A percentile compares a stretch with the other conserved stretches of the same genome.
These are phyloP conservation scores for Fusarium keratoplasticum DNA, from an alignment of 2,329 filamentous ascomycete genomes.

Conservation along the genomic window DNA sequence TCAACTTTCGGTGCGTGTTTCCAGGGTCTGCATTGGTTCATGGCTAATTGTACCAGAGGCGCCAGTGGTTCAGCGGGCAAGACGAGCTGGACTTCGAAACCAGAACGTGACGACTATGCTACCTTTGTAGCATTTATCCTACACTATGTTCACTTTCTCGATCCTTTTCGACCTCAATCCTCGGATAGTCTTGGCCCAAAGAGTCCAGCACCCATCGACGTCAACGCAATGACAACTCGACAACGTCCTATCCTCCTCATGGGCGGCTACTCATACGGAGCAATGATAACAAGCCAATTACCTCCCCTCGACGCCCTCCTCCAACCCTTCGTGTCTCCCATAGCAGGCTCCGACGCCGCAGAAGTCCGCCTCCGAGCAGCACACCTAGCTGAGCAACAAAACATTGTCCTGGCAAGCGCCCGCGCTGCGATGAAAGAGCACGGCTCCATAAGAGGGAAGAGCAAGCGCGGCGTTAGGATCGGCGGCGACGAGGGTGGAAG, in stretches of 20 bases:
- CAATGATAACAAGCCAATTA: conserved; percentile 80
- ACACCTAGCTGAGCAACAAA: conserved; percentile 74
- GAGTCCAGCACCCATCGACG: conserved; percentile 2
- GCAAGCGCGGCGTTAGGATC: conserved; percentile 57
- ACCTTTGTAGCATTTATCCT: conserved; percentile 85
- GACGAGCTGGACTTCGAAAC: conserved; percentile 88
- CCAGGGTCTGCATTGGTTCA: too few species aligned
- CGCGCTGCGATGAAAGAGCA: conserved; percentile 48
- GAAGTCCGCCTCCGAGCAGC: conserved; percentile 79
- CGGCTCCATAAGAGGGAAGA: conserved; percentile 40
- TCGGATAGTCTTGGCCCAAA: conserved; percentile 11
- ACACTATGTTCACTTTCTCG: conserved; percentile 75
- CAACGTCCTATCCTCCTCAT: conserved; percentile 64
- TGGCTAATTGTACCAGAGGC: conserved; percentile 66
- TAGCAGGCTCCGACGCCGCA: conserved; percentile 67
- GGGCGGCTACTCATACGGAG: conserved; percentile 91
- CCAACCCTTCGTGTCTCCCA: conserved; percentile 65
- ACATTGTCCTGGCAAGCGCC: conserved; percentile 55
- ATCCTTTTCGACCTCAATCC: conserved; percentile 49
- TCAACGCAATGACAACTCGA: background rate
- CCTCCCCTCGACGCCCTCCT: conserved; percentile 72
- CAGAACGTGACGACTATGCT: conserved; percentile 85
- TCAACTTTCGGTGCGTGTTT: conserved; percentile 83
- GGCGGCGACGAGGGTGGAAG: conserved; percentile 62
- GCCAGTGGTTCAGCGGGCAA: conserved; percentile 78